Evolutionary conservation across 306 rosid species (phyloP), one percentile per base, ranked within the genome.

Genomic region (Pyrus communis): DNA sequence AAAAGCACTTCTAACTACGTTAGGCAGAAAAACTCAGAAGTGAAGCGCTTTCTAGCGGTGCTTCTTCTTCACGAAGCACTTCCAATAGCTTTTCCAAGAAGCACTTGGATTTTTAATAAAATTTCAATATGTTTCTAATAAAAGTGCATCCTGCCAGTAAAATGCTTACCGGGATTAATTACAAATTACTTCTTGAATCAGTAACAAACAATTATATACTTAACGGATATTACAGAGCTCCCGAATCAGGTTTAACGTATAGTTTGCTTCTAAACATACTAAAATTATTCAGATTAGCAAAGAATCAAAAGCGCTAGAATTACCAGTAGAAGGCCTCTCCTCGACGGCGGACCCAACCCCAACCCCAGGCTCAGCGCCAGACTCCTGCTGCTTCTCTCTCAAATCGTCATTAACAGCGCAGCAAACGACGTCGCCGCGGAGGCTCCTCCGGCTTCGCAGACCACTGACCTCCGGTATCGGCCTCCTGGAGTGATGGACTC

Each of bases 381-480:
- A 51, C 52, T 89, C 93, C 75, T 71, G 86, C 82, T 79, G 87
- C 69, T 85, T 81, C 84, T 80, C 87, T 79, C 86, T 86, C 71
- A 85, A 83, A 45, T 86, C 93, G 38, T 91, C 98, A 59, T 91
- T 97, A 4, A 90, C 94, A 17, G 97, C 96, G 25, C 80, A 85
- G 80, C 96, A 86, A 30, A 89, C 82, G 31, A 86, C 69, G 42
- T 69, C 82, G 51, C 25, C 65, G 15, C 73, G 19, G 7, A 84
- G 72, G 3, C 76, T 78, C 15, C 65, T 64, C 7, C 77, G 75
- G 54, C 66, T 77, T 22, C 71, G 72, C 4, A 84, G 70, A 54
- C 74, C 70, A 58, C 79, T 49, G 77, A 76, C 59, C 22, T 77
- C 84, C 77, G 80, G 77, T 17, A 77, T 81, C 63, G 78, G 52